Evolutionary conservation across 345 rosid genomes (phyloP).

Genomic region (Citrus unshiu): DNA sequence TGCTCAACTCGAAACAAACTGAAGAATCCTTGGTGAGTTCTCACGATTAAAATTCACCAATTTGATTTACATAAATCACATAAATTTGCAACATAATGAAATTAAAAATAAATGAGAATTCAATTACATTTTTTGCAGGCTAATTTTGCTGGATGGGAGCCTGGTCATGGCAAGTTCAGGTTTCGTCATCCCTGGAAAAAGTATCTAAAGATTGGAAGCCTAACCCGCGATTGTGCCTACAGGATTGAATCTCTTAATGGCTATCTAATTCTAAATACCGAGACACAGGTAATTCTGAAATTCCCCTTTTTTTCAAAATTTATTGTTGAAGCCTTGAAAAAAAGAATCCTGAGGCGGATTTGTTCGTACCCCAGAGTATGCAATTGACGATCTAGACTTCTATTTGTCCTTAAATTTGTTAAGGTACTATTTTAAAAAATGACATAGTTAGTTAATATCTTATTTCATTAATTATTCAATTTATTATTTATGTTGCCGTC

Average conservation of each 20-base stretch:
- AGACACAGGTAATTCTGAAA: background rate
- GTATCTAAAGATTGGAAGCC: constrained; percentile 27
- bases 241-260: constrained; percentile 27
- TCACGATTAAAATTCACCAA: background rate
- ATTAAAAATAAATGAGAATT: background rate
- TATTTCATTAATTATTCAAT: too few species aligned
- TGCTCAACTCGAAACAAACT: constrained; percentile 21
- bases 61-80: too few species aligned
- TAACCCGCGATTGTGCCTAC: constrained; percentile 37
- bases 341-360: too few species aligned
- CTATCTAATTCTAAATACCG: constrained; percentile 9
- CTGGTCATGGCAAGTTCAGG: constrained; percentile 34
- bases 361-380: too few species aligned
- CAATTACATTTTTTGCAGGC: constrained; percentile 15
- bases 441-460: too few species aligned
- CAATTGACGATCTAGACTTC: too few species aligned
- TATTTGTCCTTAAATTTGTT: too few species aligned
- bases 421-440: too few species aligned
- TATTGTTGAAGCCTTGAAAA: background rate
- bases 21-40: constrained; percentile 36
- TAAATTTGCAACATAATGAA: background rate
- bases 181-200: constrained; percentile 45
- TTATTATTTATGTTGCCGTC: too few species aligned
- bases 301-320: background rate
- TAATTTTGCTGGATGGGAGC: constrained; percentile 43